phyloP scores from a whole-genome alignment of 2,329 filamentous ascomycete genomes.

The Remersonia thermophila region DNA sequence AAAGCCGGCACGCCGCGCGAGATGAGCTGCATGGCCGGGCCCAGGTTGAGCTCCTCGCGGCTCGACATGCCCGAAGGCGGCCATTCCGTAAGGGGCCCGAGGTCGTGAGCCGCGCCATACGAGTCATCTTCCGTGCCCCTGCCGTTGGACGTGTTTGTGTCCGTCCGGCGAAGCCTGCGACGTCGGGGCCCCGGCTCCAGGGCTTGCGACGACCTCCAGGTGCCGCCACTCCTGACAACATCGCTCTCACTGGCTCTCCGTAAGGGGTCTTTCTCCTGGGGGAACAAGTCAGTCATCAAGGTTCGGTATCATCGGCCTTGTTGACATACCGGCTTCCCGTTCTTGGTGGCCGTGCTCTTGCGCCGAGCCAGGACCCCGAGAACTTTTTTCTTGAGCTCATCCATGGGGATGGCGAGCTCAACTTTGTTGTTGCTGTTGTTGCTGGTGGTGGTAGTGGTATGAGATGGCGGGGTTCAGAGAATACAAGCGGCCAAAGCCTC shows the following conservation, averaged over 20 bases:
- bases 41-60: slow-evolving; percentile 38
- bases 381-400: slow-evolving; percentile 27
- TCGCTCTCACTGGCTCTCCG: slow-evolving; percentile 25
- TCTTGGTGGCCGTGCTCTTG: slow-evolving; percentile 29
- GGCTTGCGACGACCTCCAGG: slow-evolving; percentile 1
- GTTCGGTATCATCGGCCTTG: too few species aligned
- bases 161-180: slow-evolving; percentile 31
- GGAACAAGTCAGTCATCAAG: slow-evolving; percentile 8
- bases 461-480: too few species aligned
- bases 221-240: slow-evolving; percentile 15
- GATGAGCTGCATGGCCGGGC: slow-evolving; percentile 45
- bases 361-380: slow-evolving; percentile 40
- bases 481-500: too few species aligned
- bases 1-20: slow-evolving; percentile 44
- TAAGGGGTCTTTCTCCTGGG: slow-evolving; percentile 21
- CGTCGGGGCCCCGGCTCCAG: slow-evolving; percentile 20
- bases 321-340: slow-evolving; percentile 24
- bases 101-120: slow-evolving; percentile 21
- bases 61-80: slow-evolving; percentile 40
- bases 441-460: too few species aligned
- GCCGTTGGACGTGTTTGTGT: slow-evolving; percentile 26
- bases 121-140: slow-evolving; percentile 24
- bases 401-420: slow-evolving; percentile 11
- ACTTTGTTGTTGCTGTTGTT: too few species aligned
- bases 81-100: slow-evolving; percentile 38